Base-by-base conservation (phyloP, 1,139 yeast genomes). In the Candida sp. region DNA sequence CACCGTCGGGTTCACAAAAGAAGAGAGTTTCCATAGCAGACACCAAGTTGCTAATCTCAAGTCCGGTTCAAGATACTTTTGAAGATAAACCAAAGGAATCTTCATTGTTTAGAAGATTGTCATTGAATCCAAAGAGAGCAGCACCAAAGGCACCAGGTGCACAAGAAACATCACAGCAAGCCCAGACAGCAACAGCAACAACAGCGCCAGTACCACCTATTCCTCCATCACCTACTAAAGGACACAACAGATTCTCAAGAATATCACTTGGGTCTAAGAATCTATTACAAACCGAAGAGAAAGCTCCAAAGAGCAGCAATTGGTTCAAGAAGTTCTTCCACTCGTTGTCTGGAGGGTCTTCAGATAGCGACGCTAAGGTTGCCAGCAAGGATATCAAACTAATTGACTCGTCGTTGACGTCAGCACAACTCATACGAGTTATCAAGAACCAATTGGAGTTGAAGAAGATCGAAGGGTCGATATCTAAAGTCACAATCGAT, bases 391-490 rank as follows among this genome's bases (percentile, higher is more conserved):
- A 70, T 54, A 62, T 73, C 17, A 63, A 63, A 32, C 68, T 73
- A 12, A 64, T 77, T 37, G 78, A 75, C 52, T 70, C 80, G 1
- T 50, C 59, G 6, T 61, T 76, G 34, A 56, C 61, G 5, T 63
- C 78, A 3, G 49, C 51, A 6, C 73, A 72, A 32, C 65, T 77
- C 45, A 62, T 71, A 51, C 59, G 73, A 44, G 67, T 75, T 9
- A 68, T 77, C 49, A 68, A 65, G 52, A 70, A 71, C 43, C 78
- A 81, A 28, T 63, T 82, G 48, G 77, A 76, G 57, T 66, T 81
- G 61, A 80, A 81, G 58, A 68, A 72, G 49, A 72, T 80, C 51
- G 86, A 82, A 62, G 86, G 86, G 0, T 71, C 84, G 2, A 70
- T 82, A 6, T 63, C 68, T 27, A 68, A 71, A 42, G 77, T 77